Evolutionary conservation across 345 rosid species (phyloP).

Genomic region (Draba incana): DNA sequence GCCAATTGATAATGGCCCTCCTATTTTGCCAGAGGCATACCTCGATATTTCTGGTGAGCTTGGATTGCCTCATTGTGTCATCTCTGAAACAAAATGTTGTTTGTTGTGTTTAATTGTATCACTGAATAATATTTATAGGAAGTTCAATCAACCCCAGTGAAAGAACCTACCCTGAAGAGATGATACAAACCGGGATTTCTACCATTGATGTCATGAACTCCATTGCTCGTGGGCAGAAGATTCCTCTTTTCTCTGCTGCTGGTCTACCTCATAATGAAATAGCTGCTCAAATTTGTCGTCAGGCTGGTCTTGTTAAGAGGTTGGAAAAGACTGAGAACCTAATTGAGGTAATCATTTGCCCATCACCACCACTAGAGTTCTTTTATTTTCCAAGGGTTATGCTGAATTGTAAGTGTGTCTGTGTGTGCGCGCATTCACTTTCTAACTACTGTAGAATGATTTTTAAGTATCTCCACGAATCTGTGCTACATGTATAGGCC

Average conservation of each 20-base stretch:
- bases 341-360: slow-evolving; percentile 57
- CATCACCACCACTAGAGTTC: slow-evolving; percentile 9
- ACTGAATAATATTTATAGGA: slow-evolving; percentile 49
- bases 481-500: not conserved
- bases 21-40: slow-evolving; percentile 96
- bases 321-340: slow-evolving; percentile 85
- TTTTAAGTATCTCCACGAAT: not conserved
- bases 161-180: slow-evolving; percentile 99
- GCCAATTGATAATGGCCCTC: slow-evolving; percentile 99
- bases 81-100: not conserved
- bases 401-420: not conserved
- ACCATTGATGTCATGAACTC: slow-evolving; percentile 99
- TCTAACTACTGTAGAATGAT: slow-evolving; percentile 6
- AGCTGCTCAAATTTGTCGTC: slow-evolving; percentile 99
- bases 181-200: slow-evolving; percentile 98
- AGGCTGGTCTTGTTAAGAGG: slow-evolving; percentile 98
- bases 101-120: not conserved
- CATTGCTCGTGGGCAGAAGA: slow-evolving; percentile 98
- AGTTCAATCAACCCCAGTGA: slow-evolving; percentile 99
- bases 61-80: slow-evolving; percentile 3
- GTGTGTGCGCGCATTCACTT: slow-evolving; percentile 9
- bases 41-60: slow-evolving; percentile 88
- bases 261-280: slow-evolving; percentile 99
- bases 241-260: slow-evolving; percentile 99
- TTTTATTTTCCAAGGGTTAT: slow-evolving; percentile 7